Evolutionary conservation across 2,329 filamentous ascomycete species (phyloP).

Genomic region (Cladophialophora immunda): DNA sequence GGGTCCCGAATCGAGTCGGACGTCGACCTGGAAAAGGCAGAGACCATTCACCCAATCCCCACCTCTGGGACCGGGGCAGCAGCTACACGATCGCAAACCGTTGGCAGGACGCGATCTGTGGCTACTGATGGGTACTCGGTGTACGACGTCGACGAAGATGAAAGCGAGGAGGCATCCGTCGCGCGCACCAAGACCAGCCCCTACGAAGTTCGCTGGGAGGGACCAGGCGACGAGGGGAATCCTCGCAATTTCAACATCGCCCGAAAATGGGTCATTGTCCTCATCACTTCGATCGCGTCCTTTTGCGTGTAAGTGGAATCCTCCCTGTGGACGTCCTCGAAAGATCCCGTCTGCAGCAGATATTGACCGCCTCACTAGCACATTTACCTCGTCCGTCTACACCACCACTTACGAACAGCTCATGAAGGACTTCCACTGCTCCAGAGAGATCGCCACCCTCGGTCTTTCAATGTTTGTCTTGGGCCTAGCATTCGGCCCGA

Average conservation of each 20-base stretch:
- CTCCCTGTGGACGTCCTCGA: background rate
- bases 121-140: conserved; percentile 23
- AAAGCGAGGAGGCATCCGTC: conserved; percentile 60
- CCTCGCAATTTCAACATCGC: conserved; percentile 72
- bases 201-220: conserved; percentile 75
- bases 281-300: conserved; percentile 76
- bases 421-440: conserved; percentile 57
- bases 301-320: conserved; percentile 70
- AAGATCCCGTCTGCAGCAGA: background rate
- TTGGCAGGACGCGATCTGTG: conserved; percentile 17
- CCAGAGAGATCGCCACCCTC: conserved; percentile 55
- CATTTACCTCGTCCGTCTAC: conserved; percentile 84
- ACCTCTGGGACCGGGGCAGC: background rate
- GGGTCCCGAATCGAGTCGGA: conserved; percentile 7
- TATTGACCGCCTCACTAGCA: conserved; percentile 47
- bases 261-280: conserved; percentile 79
- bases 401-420: conserved; percentile 82
- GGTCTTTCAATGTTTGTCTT: conserved; percentile 60
- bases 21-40: conserved; percentile 27
- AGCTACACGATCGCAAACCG: background rate
- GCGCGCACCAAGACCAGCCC: conserved; percentile 17
- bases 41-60: conserved; percentile 13
- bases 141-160: conserved; percentile 17
- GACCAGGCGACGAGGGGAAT: conserved; percentile 74
- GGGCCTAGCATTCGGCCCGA: conserved; percentile 67